Evolutionary conservation across 208 protist genomes (phyloP).

Genomic region (Trypanosoma brucei): DNA sequence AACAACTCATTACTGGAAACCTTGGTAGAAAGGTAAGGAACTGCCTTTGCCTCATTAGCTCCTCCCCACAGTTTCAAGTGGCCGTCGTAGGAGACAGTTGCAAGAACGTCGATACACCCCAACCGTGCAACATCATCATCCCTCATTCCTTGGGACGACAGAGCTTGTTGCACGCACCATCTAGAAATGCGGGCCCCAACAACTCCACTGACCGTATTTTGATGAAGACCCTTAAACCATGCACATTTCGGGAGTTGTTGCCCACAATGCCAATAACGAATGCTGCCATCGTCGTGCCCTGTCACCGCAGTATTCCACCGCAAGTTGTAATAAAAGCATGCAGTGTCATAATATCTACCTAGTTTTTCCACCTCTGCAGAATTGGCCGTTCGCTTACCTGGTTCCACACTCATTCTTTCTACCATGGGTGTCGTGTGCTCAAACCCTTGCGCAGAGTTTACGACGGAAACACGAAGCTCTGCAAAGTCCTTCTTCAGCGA

Average conservation of each 20-base stretch:
- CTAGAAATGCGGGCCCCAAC: constrained; percentile 18
- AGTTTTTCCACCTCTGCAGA: constrained; percentile 2
- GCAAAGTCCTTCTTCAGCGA: constrained; percentile 5
- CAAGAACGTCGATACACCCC: constrained; percentile 18
- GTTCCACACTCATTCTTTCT: constrained; percentile 6
- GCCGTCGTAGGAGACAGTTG: constrained; percentile 57
- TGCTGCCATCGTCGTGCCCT: constrained; percentile 40
- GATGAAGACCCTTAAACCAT: constrained; percentile 23
- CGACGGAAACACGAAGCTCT: neutral
- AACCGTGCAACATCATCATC: neutral
- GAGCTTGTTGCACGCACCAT: neutral
- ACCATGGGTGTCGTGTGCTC: neutral
- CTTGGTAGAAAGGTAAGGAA: constrained; percentile 11
- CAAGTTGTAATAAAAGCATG: constrained; percentile 27
- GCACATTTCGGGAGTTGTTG: constrained; percentile 26
- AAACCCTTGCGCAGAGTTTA: neutral
- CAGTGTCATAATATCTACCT: constrained; percentile 21
- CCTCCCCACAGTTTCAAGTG: constrained; percentile 35
- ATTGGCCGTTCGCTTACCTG: constrained; percentile 5
- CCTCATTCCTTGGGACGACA: neutral
- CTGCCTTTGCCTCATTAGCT: constrained; percentile 10
- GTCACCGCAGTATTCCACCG: constrained; percentile 29
- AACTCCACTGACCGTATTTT: constrained; percentile 35
- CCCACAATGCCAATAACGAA: constrained; percentile 31
- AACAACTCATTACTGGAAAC: constrained; percentile 48